Percentiles rank a stretch among this genome's conserved stretches.
These are phyloP conservation scores for Tolypocladium cylindrosporum DNA, from an alignment of 2,329 filamentous ascomycete genomes.

Conservation along the genomic window DNA sequence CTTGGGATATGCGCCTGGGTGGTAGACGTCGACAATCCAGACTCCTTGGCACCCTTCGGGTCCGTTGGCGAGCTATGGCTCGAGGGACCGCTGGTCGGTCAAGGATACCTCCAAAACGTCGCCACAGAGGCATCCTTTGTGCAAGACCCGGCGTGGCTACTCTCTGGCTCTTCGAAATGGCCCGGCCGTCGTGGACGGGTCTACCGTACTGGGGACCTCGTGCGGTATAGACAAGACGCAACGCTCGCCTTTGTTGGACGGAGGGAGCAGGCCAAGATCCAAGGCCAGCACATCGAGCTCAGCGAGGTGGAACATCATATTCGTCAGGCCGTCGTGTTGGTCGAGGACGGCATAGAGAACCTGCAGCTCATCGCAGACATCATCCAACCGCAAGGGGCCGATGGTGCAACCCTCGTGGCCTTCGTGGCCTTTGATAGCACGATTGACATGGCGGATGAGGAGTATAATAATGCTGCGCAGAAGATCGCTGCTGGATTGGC, in stretches of 20 bases:
- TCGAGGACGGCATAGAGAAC: not conserved
- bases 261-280: constrained; percentile 43
- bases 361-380: constrained; percentile 4
- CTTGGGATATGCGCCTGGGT: constrained; percentile 8
- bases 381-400: constrained; percentile 1
- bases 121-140: constrained; percentile 13
- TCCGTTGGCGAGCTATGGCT: constrained; percentile 10
- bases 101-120: constrained; percentile 7
- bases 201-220: constrained; percentile 39
- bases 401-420: constrained; percentile 4
- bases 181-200: constrained; percentile 11
- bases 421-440: constrained; percentile 3
- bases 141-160: constrained; percentile 4
- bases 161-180: not conserved
- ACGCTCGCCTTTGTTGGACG: constrained; percentile 33
- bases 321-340: not conserved
- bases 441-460: not conserved
- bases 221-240: constrained; percentile 21
- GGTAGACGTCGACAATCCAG: constrained; percentile 5
- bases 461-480: not conserved
- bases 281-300: constrained; percentile 41
- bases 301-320: constrained; percentile 9
- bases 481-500: not conserved
- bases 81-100: constrained; percentile 10
- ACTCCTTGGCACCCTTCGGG: constrained; percentile 7